phyloP scores from a whole-genome alignment of 305 asterid genomes.

The Fraxinus ornus region DNA sequence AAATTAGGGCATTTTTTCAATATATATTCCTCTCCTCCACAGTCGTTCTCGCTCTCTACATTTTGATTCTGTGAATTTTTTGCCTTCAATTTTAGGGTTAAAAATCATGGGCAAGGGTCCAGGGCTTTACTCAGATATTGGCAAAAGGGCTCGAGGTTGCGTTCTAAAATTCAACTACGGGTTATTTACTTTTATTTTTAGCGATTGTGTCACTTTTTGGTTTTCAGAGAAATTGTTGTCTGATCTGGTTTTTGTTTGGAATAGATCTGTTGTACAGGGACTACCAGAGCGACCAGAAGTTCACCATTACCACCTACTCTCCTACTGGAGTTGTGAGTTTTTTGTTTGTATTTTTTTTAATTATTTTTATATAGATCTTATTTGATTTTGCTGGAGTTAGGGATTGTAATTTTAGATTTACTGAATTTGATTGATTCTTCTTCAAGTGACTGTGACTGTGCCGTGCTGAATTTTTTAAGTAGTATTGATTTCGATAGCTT shows the following conservation, averaged over 20 bases:
- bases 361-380: constrained; percentile 24
- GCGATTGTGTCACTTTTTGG: background rate
- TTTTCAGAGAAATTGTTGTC: background rate
- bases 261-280: constrained; percentile 81
- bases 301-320: constrained; percentile 60
- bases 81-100: constrained; percentile 23
- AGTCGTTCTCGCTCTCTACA: constrained; percentile 10
- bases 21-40: constrained; percentile 17
- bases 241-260: constrained; percentile 21
- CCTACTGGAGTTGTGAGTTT: constrained; percentile 69
- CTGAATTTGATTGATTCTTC: background rate
- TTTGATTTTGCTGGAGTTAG: constrained; percentile 12
- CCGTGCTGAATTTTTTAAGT: background rate
- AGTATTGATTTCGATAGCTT: background rate
- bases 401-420: background rate
- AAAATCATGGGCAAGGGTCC: constrained; percentile 76
- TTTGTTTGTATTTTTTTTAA: background rate
- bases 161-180: background rate
- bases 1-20: constrained; percentile 34
- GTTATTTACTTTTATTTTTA: background rate
- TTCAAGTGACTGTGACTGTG: constrained; percentile 3
- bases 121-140: constrained; percentile 85
- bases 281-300: constrained; percentile 72
- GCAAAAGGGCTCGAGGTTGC: constrained; percentile 71
- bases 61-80: constrained; percentile 7